Conservation (phyloP, 345 rosid species). For the Kernera saxatilis region DNA sequence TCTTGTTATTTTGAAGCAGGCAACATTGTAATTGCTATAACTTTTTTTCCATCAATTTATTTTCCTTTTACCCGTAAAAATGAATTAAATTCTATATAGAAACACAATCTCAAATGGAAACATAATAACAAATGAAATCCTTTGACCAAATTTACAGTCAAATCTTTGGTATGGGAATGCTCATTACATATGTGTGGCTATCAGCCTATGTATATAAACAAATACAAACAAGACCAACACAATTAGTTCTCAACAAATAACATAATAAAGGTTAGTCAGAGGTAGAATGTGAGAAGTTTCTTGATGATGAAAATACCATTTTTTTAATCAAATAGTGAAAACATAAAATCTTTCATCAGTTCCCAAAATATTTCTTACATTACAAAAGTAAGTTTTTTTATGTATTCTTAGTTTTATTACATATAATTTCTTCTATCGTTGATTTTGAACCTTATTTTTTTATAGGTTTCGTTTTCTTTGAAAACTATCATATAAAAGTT, state of each 20-base stretch:
- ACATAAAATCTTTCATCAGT: not conserved
- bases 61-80: not conserved
- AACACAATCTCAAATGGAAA: not conserved
- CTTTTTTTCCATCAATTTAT: not conserved
- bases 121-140: not conserved
- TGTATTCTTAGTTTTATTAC: not conserved
- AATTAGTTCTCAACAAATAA: not conserved
- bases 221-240: not conserved
- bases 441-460: not conserved
- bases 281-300: not conserved
- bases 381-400: not conserved
- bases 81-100: too few species aligned
- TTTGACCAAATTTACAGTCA: not conserved
- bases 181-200: not conserved
- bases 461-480: not conserved
- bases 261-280: not conserved
- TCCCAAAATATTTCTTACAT: not conserved
- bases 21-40: not conserved
- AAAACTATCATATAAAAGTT: not conserved
- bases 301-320: not conserved
- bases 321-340: not conserved
- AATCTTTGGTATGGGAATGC: not conserved
- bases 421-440: not conserved
- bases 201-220: too few species aligned
- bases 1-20: not conserved